These are phyloP conservation scores for Colletotrichum sp. DNA, from an alignment of 2,329 filamentous ascomycete species.

Conservation along the genomic window DNA sequence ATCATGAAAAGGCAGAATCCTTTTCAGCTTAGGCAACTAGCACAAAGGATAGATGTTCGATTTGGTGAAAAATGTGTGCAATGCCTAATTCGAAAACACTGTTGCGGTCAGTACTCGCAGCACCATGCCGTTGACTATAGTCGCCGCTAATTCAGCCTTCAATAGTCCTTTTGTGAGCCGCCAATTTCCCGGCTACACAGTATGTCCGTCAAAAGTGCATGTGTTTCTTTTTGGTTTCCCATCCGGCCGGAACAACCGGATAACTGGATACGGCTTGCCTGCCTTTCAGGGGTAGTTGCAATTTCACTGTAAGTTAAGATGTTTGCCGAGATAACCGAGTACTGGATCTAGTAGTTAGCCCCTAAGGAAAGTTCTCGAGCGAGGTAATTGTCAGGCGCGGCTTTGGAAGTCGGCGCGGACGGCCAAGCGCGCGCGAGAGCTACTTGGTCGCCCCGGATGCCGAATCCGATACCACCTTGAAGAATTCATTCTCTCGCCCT, in stretches of 20 bases:
- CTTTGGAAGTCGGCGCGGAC: neutral
- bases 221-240: neutral
- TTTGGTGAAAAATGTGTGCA: neutral
- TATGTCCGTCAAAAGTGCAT: accelerated
- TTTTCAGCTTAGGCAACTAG: neutral
- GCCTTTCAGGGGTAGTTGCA: neutral
- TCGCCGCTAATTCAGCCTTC: neutral
- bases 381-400: accelerated
- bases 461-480: accelerated
- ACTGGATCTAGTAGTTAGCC: neutral
- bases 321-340: neutral
- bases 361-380: neutral
- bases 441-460: neutral
- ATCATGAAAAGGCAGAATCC: accelerated
- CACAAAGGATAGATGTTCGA: neutral
- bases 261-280: neutral
- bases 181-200: accelerated
- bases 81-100: neutral
- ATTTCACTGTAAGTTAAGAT: neutral
- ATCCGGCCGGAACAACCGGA: neutral
- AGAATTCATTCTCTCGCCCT: neutral
- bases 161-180: neutral
- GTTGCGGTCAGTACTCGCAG: neutral
- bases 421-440: neutral
- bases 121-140: neutral